A percentile compares a stretch with the other conserved stretches of the same genome.
These are phyloP conservation scores for Carex arenaria DNA, from an alignment of 202 grass and related monocot species.

Conservation along the genomic window DNA sequence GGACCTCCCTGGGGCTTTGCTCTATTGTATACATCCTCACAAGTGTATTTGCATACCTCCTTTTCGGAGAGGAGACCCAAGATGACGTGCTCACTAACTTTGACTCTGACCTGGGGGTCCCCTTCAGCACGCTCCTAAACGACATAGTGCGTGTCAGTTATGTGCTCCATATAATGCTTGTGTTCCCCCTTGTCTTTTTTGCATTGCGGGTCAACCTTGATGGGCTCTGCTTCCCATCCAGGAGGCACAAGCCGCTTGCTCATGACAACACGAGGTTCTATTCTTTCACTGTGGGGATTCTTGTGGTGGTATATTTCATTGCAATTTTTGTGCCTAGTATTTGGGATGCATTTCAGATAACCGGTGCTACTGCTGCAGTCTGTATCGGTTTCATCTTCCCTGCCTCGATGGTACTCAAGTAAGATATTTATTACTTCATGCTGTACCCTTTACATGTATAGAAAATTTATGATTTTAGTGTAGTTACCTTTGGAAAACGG, in stretches of 20 bases:
- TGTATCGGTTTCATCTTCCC: conserved; percentile 95
- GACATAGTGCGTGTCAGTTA: conserved; percentile 93
- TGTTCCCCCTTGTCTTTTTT: conserved; percentile 94
- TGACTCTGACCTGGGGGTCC: conserved; percentile 59
- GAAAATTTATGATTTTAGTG: neutral
- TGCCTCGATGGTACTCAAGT: conserved; percentile 81
- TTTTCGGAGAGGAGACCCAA: conserved; percentile 80
- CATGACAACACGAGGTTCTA: conserved; percentile 64
- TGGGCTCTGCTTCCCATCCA: conserved; percentile 63
- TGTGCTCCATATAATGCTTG: conserved; percentile 90
- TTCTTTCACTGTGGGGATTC: conserved; percentile 47
- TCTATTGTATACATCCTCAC: conserved; percentile 79
- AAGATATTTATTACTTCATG: neutral
- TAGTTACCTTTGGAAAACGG: neutral
- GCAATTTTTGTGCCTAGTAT: conserved; percentile 90
- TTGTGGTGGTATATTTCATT: conserved; percentile 62
- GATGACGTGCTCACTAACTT: conserved; percentile 87
- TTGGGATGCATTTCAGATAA: conserved; percentile 96
- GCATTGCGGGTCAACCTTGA: conserved; percentile 81
- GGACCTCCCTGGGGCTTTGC: conserved; percentile 71
- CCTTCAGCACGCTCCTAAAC: conserved; percentile 65
- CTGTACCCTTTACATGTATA: neutral
- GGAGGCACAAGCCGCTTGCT: conserved; percentile 37
- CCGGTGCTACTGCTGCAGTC: conserved; percentile 73
- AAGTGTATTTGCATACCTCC: conserved; percentile 85